Base-by-base conservation (phyloP, 2,329 filamentous ascomycete species). In the Pseudogymnoascus verrucosus region DNA sequence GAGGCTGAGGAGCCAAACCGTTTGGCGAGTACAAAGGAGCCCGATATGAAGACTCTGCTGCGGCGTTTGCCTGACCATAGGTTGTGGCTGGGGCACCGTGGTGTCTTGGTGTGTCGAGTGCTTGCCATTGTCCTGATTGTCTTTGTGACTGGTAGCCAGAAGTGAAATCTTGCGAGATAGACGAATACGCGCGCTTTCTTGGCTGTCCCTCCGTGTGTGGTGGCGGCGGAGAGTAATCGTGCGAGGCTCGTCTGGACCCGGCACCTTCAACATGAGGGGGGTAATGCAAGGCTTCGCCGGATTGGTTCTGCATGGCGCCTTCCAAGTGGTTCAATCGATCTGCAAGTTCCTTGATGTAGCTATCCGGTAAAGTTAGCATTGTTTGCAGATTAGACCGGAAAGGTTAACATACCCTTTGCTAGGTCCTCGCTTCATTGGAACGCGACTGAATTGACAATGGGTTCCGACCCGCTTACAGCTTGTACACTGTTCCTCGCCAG, bases 271-370 rank as follows among this genome's bases (percentile, higher is more conserved):
- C 76, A 62, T 76, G 75, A 12, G 73, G 67, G 59, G 77, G 72
- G 66, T 80, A 80, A 14, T 70, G 71, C 3, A 76, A 70, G 16
- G 77, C 67, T 28, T 82, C 80, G n/a, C 82, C 74, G n/a, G 77
- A 74, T 64, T 75, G 71, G 42, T 70, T 76, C 65, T 84, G 81
- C 64, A 95, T 85, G 72, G 91, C 89, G 68, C 88, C 89, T 73
- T 96, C 92, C 54, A 96, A 87, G 47, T 84, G 88, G 70, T 93
- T 87, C 65, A 96, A 86, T 26, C 92, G 82, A 72, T 96, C 91
- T 23, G 91, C 91, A 21, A 96, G 82, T 74, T 96, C 91, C 73
- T 96, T 96, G 74, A 96, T 96, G 70, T 96, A 96, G 14, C 88
- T 90, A 70, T 61, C 54, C 51, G 36, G 34, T 31, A 64, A 62